Evolutionary conservation across 805 yeast genomes (phyloP), one percentile per base, ranked within the genome.

Genomic region (Starmerella sp.): DNA sequence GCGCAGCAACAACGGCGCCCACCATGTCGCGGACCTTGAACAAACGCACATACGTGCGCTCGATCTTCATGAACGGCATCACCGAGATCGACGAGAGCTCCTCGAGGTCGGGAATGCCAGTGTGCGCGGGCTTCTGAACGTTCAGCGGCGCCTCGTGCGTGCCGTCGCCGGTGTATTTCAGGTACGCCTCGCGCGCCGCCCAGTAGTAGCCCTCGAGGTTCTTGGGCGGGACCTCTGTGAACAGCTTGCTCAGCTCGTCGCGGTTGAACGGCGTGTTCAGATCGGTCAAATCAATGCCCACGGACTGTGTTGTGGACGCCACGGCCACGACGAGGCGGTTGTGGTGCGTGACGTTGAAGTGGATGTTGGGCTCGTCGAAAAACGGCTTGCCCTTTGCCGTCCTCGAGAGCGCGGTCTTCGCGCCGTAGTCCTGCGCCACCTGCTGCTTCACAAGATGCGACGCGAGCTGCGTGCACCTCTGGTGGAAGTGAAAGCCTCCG

Each of bases 151-250:
- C 44, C 34, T 58, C 59, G 13, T 56, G 44, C 10, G 41, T 29
- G n/a, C 60, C 60, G 43, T 34, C 57, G 41, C 61, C 63, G 2
- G 55, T 51, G 52, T 52, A 50, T 47, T 64, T 64, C n/a, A 63
- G 52, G 34, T 53, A 61, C 15, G 65, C 64, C 44, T 63, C 67
- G 7, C 65, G 50, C 11, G 59, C 62, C 3, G 66, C 63, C 67
- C 66, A 63, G 37, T 46, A 56, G 8, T 56, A 39, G 22, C 63
- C 60, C 29, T 38, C 43, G 22, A 44, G 30, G 13, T n/a, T 9
- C 6, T n/a, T 13, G 7, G 52, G 17, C 13, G 60, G 60, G 10
- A 28, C 35, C 7, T 28, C 42, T 3, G 39, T 42, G 42, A 55
- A 62, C 39, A 62, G 46, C 38, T 36, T 13, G 5, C 6, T 34